Percentiles rank a stretch among this genome's conserved stretches.
These are phyloP conservation scores for Aspergillus biplanus DNA, from an alignment of 495 filamentous ascomycete genomes.

Conservation along the genomic window DNA sequence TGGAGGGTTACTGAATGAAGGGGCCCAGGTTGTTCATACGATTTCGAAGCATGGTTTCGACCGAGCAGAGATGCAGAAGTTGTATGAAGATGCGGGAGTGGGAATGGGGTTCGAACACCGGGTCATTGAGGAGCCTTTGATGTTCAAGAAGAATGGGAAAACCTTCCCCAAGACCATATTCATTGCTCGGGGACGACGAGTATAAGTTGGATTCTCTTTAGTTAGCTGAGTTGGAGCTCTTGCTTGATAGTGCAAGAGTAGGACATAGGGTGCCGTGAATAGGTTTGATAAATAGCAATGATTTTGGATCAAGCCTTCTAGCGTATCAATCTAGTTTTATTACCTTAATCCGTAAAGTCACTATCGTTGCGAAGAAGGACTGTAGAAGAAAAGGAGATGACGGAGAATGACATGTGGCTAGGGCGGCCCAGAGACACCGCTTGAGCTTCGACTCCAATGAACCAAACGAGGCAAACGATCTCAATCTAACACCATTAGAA, in stretches of 20 bases:
- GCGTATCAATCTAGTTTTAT: neutral
- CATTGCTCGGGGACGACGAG: conserved; percentile 38
- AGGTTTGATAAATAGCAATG: too few relatives aligned
- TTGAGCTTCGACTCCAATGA: conserved; percentile 20
- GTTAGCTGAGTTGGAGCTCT: neutral
- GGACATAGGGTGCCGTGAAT: too few relatives aligned
- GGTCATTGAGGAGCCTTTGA: conserved; percentile 36
- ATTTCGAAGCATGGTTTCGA: conserved; percentile 63
- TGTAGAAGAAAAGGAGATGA: neutral
- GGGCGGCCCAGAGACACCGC: conserved; percentile 27
- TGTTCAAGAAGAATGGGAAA: conserved; percentile 33
- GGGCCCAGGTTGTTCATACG: conserved; percentile 43
- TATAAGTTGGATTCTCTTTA: conserved; percentile 8
- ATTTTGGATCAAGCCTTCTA: too few relatives aligned
- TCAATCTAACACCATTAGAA: conserved; percentile 19
- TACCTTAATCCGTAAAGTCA: neutral
- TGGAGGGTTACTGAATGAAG: conserved; percentile 22
- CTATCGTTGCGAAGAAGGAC: neutral
- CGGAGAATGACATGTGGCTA: conserved; percentile 17
- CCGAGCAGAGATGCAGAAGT: conserved; percentile 49
- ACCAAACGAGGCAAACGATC: conserved; percentile 13
- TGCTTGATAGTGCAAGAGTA: neutral
- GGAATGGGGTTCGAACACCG: conserved; percentile 46
- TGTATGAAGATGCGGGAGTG: conserved; percentile 58
- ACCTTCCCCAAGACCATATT: conserved; percentile 37